Conservation (phyloP, 352 stramenopile genomes). For the Phytophthora pistaciae region DNA sequence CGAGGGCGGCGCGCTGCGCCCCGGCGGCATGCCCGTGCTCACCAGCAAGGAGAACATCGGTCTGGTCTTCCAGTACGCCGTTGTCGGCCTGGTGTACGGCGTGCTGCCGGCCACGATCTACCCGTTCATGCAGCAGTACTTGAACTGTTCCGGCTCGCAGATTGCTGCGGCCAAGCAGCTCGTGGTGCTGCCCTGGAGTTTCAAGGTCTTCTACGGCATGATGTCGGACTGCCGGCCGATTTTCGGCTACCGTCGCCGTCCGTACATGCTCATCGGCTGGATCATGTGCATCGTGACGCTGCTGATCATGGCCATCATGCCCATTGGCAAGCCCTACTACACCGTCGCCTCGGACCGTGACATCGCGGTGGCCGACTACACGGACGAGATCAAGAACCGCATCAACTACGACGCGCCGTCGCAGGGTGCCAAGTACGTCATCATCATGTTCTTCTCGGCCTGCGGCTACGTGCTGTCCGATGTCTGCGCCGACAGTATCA, state of each 20-base stretch:
- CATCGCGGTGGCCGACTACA: constrained; percentile 31
- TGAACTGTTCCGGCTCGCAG: constrained; percentile 48
- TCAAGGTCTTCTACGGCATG: constrained; percentile 77
- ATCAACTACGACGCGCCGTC: constrained; percentile 47
- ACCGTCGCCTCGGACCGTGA: constrained; percentile 30
- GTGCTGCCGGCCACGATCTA: constrained; percentile 56
- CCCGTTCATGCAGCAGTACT: constrained; percentile 60
- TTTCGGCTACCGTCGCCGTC: constrained; percentile 62
- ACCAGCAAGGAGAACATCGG: constrained; percentile 45
- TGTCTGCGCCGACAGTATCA: constrained; percentile 70
- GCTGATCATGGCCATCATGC: constrained; percentile 53
- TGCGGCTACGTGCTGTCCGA: constrained; percentile 83
- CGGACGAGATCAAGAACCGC: constrained; percentile 24
- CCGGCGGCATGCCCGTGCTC: constrained; percentile 43
- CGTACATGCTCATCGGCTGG: constrained; percentile 76
- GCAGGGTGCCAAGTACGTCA: constrained; percentile 61
- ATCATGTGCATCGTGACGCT: constrained; percentile 50
- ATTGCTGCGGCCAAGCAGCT: constrained; percentile 41
- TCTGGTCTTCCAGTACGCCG: constrained; percentile 58
- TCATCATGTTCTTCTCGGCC: constrained; percentile 77
- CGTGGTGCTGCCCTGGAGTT: constrained; percentile 58
- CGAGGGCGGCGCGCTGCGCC: constrained; percentile 55
- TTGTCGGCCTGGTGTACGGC: constrained; percentile 58
- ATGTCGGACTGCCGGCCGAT: constrained; percentile 67
- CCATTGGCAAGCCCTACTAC: constrained; percentile 60